Percentiles rank a stretch among this genome's conserved stretches.
These are phyloP conservation scores for Fonsecaea pugnacius DNA, from an alignment of 2,329 filamentous ascomycete genomes.

Conservation along the genomic window DNA sequence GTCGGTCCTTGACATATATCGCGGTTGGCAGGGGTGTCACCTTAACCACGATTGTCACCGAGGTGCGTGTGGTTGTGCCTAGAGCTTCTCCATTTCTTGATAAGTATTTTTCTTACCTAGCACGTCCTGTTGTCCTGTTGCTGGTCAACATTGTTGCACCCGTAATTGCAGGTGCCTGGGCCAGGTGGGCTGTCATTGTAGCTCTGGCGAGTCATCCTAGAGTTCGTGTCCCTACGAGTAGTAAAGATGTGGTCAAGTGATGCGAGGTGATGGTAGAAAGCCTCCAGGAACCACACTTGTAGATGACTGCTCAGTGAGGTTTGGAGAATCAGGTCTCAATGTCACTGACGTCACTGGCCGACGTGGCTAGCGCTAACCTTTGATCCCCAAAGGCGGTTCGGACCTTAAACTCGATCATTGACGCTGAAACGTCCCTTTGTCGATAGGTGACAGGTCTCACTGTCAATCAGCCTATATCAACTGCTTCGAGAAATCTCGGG, in stretches of 20 bases:
- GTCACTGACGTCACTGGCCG: constrained; percentile 1
- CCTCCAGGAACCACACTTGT: neutral
- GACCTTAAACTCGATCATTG: neutral
- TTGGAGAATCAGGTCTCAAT: neutral
- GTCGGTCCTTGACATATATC: constrained; percentile 35
- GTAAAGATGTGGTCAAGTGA: neutral
- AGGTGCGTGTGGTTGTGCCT: constrained; percentile 12
- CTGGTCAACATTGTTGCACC: constrained; percentile 59
- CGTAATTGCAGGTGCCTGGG: constrained; percentile 50
- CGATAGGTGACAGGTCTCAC: neutral
- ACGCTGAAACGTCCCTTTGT: neutral
- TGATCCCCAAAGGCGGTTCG: neutral
- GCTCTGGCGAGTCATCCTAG: neutral
- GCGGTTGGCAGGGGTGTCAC: neutral
- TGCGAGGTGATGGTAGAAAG: neutral
- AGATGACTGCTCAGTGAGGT: neutral
- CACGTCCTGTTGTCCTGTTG: constrained; percentile 50
- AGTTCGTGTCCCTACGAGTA: neutral
- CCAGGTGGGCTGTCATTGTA: neutral
- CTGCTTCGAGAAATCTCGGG: neutral
- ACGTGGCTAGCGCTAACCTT: neutral
- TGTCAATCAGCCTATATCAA: neutral
- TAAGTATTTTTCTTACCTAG: neutral
- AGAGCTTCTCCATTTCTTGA: neutral
- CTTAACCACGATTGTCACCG: neutral